phyloP scores from a whole-genome alignment of 2,329 filamentous ascomycete species.

The Didymella lethalis region DNA sequence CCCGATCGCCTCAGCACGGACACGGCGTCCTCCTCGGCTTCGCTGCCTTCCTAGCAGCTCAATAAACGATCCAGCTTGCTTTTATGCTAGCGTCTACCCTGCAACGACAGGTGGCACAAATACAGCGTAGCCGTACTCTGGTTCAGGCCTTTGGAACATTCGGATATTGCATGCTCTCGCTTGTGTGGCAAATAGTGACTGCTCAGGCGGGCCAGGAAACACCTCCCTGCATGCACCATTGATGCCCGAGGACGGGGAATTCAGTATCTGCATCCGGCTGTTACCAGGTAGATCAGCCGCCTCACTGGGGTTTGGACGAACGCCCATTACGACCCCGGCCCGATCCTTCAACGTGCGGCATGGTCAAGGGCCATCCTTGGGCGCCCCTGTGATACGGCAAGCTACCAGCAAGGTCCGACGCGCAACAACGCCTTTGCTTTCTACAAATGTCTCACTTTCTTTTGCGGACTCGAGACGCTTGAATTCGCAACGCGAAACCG shows the following conservation, averaged over 20 bases:
- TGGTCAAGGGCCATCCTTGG: conserved; percentile 18
- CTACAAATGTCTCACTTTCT: conserved; percentile 15
- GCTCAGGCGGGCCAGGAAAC: conserved; percentile 2
- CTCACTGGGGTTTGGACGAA: conserved; percentile 13
- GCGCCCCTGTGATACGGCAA: conserved; percentile 10
- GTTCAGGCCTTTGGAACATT: conserved; percentile 12
- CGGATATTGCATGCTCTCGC: conserved; percentile 8
- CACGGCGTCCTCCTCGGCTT: conserved; percentile 37
- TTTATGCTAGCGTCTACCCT: conserved; percentile 32
- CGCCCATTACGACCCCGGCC: conserved; percentile 18
- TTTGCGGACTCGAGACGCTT: conserved; percentile 11
- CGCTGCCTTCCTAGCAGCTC: conserved; percentile 26
- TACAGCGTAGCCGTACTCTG: conserved; percentile 20
- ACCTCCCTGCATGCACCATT: conserved; percentile 1
- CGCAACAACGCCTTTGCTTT: conserved; percentile 20
- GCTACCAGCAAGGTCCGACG: neutral
- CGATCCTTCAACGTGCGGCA: conserved; percentile 23
- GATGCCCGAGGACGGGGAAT: conserved; percentile 14
- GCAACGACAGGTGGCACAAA: conserved; percentile 39
- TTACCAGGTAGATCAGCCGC: conserved; percentile 22
- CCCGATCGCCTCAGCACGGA: conserved; percentile 42
- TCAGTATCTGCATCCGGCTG: conserved; percentile 11
- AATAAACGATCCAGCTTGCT: conserved; percentile 31
- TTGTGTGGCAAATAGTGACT: conserved; percentile 3
- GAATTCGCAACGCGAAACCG: conserved; percentile 19